These are phyloP conservation scores for Pseudofabraea citricarpa DNA, from an alignment of 2,329 filamentous ascomycete species.

Conservation along the genomic window DNA sequence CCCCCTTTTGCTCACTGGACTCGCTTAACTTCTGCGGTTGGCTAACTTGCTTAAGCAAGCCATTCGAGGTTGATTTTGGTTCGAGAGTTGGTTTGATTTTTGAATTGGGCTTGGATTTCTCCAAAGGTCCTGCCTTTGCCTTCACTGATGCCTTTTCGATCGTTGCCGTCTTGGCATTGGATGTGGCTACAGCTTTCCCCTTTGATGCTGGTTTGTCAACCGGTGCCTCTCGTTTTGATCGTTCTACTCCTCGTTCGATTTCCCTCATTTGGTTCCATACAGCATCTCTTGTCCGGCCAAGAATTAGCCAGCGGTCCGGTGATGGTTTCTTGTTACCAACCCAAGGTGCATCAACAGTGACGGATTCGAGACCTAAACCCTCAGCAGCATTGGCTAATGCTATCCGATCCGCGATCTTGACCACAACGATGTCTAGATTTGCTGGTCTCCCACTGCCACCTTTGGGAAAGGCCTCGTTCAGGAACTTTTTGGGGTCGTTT, in stretches of 20 bases:
- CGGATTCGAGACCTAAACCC: constrained; percentile 6
- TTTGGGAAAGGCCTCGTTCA: constrained; percentile 11
- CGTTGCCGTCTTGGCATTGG: constrained; percentile 1
- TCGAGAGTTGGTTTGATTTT: not conserved
- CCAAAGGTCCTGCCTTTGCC: not conserved
- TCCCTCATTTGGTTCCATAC: constrained; percentile 14
- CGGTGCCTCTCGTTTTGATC: not conserved
- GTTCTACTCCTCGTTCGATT: constrained; percentile 8
- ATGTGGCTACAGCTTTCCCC: not conserved
- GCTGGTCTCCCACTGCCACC: constrained; percentile 9
- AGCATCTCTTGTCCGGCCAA: constrained; percentile 12
- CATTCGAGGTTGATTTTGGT: not conserved
- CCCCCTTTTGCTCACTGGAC: not conserved
- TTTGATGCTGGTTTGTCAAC: too few species aligned
- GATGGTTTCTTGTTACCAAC: constrained; percentile 6
- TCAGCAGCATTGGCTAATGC: constrained; percentile 6
- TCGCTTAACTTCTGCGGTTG: not conserved
- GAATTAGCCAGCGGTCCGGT: constrained; percentile 12
- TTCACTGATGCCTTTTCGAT: not conserved
- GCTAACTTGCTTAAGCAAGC: not conserved
- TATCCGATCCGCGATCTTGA: constrained; percentile 7
- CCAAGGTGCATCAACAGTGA: constrained; percentile 11
- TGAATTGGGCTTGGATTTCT: not conserved
- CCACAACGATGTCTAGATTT: constrained; percentile 13
- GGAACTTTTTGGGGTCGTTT: constrained; percentile 7